Evolutionary conservation across 306 rosid species (phyloP), one percentile per base, ranked within the genome.

Genomic region (Citrullus colocynthis): DNA sequence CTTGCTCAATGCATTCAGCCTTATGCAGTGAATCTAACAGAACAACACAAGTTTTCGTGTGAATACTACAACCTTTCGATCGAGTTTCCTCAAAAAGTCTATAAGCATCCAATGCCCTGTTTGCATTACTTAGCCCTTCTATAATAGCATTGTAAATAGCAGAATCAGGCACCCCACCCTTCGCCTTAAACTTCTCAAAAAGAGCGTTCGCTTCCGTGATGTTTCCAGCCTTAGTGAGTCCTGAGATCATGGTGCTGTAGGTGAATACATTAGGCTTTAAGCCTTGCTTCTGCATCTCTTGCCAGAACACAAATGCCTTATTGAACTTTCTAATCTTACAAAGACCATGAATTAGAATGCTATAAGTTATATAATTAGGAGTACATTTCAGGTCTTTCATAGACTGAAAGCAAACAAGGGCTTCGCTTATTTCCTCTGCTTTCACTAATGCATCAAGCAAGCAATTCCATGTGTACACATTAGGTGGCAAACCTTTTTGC

Each of bases 291-390:
- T 88, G 90, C 98, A 95, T 92, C 88, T 92, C 98, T 86, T 95
- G 97, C 97, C 98, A 95, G 86, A 87, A 95, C 49, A 95, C 96
- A 70, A 90, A 95, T 41, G 97, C 97, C 93, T 92, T 95, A 70
- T 87, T 95, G 85, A 95, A 95, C 83, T 95, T 95, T 82, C 96
- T 85, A 77, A 95, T 79, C 83, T 82, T 84, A 74, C 98, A 95
- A 72, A 95, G 93, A 67, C 98, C 98, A 80, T 95, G 85, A 83
- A 95, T 92, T 91, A 95, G 88, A 86, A 95, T 95, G 84, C 88
- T 87, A 44, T 95, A 95, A 64, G 98, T 92, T 72, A 88, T 78
- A 69, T 81, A 88, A 81, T 95, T 90, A 58, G 97, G 92, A 65
- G 85, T 62, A 82, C 97, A 95, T 66, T 90, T 90, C 87, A 89